Evolutionary conservation across 768 basidiomycete species (phyloP), one percentile per base, ranked within the genome.

Genomic region (Suillus brevipes): DNA sequence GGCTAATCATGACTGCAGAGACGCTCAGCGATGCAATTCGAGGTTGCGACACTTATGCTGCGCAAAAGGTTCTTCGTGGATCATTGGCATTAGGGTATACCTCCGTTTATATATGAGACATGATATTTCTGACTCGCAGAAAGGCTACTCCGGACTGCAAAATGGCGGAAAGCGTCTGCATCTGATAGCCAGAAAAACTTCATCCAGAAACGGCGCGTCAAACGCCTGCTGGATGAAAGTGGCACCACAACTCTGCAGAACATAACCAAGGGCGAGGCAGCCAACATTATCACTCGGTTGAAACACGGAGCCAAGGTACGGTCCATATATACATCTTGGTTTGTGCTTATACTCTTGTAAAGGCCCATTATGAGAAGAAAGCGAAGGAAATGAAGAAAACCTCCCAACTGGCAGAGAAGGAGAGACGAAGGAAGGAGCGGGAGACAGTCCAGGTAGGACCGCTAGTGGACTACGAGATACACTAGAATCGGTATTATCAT

Each of bases 211-310:
- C 80, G 87, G 42, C 85, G 84, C 80, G 72, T 75, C 52, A 76
- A 67, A 47, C 65, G 79, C 67, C 66, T 68, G 59, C 53, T 72
- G 63, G 63, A 68, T 57, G 66, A 47, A 59, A 66, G 67, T n/a
- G 63, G 67, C 20, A 71, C 64, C n/a, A 71, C 72, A 20, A 62
- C 71, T 38, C 72, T 87, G 6, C 74, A 70, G 53, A 75, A 64
- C 0, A 70, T 95, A 69, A 93, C 86, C 1, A 94, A 92, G 74
- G 94, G 94, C 3, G 83, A 91, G 67, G 92, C 92, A 36, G 89
- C 89, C 0, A 87, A 88, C 67, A 87, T 94, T 53, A 90, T 95
- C 66, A 87, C 87, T 28, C 87, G 92, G 10, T 65, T 92, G 63
- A 89, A 86, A 72, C 89, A 94, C 70, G 93, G 92, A 31, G 90